phyloP scores from a whole-genome alignment of 176 grass and related monocot species.

The sorghum (Sorghum bicolor) region Sorghum_bicolor_NCBIv3 NC_012870.2:72383001-72383500 shows the following conservation, averaged over 20 bases:
- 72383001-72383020: neutral
- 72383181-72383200: slow-evolving; percentile 31
- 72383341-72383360: slow-evolving; percentile 29
- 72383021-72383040: slow-evolving; percentile 23
- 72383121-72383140: slow-evolving; percentile 31
- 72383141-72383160: slow-evolving; percentile 28
- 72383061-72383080: slow-evolving; percentile 12
- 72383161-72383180: slow-evolving; percentile 19
- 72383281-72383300: slow-evolving; percentile 18
- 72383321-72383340: slow-evolving; percentile 33
- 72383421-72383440: slow-evolving; percentile 49
- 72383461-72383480: slow-evolving; percentile 53
- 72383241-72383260: slow-evolving; percentile 29
- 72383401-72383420: slow-evolving; percentile 47
- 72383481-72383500: slow-evolving; percentile 53
- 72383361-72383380: slow-evolving; percentile 25
- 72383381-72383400: slow-evolving; percentile 39
- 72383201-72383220: slow-evolving; percentile 17
- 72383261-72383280: slow-evolving; percentile 13
- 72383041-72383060: slow-evolving; percentile 30
- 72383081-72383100: slow-evolving; percentile 26
- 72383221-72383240: slow-evolving; percentile 14
- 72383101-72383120: slow-evolving; percentile 13
- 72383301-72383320: slow-evolving; percentile 6
- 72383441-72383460: slow-evolving; percentile 56